These are phyloP conservation scores for Marsdenia floribunda DNA, from an alignment of 257 asterid species.

Conservation along the genomic window DNA sequence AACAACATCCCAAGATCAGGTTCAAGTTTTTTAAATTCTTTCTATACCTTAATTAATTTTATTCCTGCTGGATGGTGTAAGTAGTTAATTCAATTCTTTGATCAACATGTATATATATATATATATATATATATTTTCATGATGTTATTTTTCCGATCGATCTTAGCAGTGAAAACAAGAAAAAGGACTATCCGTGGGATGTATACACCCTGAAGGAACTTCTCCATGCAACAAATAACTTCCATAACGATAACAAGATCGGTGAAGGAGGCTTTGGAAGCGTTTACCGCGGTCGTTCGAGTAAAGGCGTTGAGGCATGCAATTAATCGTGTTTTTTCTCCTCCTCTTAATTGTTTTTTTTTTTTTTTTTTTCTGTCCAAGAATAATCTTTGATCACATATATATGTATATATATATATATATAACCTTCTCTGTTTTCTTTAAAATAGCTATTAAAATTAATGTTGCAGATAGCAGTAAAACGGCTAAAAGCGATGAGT, in stretches of 20 bases:
- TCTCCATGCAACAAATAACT: slow-evolving; percentile 64
- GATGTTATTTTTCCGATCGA: not conserved
- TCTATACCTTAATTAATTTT: not conserved
- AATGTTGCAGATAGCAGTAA: slow-evolving; percentile 57
- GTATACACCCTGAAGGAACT: slow-evolving; percentile 61
- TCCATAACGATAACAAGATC: slow-evolving; percentile 61
- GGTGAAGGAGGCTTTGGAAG: slow-evolving; percentile 94
- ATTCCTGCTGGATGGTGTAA: too few species aligned
- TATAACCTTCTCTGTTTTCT: too few species aligned
- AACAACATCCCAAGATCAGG: slow-evolving; percentile 15
- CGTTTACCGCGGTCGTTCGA: slow-evolving; percentile 78
- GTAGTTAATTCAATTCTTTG: not conserved
- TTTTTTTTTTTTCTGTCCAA: too few species aligned
- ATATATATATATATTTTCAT: not conserved
- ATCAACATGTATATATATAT: not conserved
- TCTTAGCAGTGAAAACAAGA: slow-evolving; percentile 24
- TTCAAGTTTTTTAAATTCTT: not conserved
- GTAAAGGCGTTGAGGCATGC: slow-evolving; percentile 64
- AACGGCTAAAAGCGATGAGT: slow-evolving; percentile 65
- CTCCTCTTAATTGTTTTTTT: too few species aligned
- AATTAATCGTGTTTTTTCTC: not conserved
- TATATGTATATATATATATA: not conserved
- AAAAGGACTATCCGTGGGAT: slow-evolving; percentile 57
- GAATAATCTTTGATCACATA: too few species aligned
- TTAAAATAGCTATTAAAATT: not conserved